These are phyloP conservation scores for Cicer judaicum DNA, from an alignment of 306 rosid species.

Conservation along the genomic window DNA sequence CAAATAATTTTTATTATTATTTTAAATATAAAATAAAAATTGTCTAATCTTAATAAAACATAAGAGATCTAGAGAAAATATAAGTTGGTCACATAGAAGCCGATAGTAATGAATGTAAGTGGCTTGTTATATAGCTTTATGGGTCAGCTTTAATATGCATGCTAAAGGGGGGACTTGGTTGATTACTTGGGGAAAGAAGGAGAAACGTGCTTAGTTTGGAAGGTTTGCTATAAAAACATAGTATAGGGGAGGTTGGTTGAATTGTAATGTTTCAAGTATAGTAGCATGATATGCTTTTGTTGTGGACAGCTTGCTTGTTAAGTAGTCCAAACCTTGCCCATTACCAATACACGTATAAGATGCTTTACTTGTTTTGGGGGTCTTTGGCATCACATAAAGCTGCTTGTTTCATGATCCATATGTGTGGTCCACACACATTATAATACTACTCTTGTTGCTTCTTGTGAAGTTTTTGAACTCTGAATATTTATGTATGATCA, in stretches of 20 bases:
- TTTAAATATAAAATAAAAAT: too few relatives aligned
- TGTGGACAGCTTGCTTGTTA: conserved; percentile 47
- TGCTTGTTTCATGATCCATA: conserved; percentile 42
- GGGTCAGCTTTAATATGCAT: conserved; percentile 52
- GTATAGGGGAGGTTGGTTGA: conserved; percentile 24
- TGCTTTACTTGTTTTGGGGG: conserved; percentile 69
- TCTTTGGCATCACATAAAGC: conserved; percentile 57
- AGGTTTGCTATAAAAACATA: conserved; percentile 37
- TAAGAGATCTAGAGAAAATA: too few relatives aligned
- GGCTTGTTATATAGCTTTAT: conserved; percentile 32
- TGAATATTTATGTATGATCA: background rate
- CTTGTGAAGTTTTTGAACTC: conserved; percentile 40
- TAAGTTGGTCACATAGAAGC: background rate
- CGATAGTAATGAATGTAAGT: conserved; percentile 3
- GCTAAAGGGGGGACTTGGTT: conserved; percentile 53
- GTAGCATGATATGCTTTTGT: conserved; percentile 41
- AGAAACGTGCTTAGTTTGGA: conserved; percentile 45
- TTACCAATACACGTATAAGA: conserved; percentile 48
- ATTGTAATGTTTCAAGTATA: conserved; percentile 38
- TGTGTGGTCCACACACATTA: conserved; percentile 52
- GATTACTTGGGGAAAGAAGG: conserved; percentile 47
- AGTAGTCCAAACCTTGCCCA: conserved; percentile 45
- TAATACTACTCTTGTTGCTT: conserved; percentile 45
- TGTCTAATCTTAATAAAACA: too few relatives aligned
- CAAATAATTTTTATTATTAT: too few relatives aligned